phyloP scores from a whole-genome alignment of 495 filamentous ascomycete species.

The Neurospora africana region DNA sequence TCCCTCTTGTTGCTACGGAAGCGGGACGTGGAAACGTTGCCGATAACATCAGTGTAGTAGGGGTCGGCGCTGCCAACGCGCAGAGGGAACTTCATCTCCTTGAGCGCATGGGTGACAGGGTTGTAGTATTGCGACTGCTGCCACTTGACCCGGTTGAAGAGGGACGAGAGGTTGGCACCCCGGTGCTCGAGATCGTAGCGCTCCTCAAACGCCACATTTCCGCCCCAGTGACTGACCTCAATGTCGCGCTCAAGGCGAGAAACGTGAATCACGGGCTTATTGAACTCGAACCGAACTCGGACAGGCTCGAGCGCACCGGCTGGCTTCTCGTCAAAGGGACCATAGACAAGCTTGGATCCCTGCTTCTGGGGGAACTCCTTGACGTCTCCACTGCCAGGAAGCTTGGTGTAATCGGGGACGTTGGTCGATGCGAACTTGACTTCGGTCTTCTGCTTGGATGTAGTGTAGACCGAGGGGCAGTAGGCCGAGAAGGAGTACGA shows the following conservation, averaged over 20 bases:
- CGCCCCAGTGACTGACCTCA: slow-evolving; percentile 96
- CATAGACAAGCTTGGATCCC: slow-evolving; percentile 81
- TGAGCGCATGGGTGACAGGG: slow-evolving; percentile 63
- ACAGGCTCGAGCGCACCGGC: slow-evolving; percentile 63
- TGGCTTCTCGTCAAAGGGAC: slow-evolving; percentile 70
- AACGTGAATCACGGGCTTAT: slow-evolving; percentile 72
- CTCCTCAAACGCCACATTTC: slow-evolving; percentile 89
- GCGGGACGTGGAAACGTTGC: slow-evolving; percentile 88
- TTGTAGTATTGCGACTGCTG: slow-evolving; percentile 65
- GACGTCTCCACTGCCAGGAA: slow-evolving; percentile 51
- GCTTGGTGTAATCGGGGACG: slow-evolving; percentile 73
- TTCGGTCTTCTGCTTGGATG: slow-evolving; percentile 91
- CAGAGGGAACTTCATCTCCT: slow-evolving; percentile 71
- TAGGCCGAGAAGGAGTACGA: slow-evolving; percentile 75
- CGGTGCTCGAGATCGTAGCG: slow-evolving; percentile 82
- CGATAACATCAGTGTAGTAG: slow-evolving; percentile 95
- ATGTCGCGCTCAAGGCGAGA: slow-evolving; percentile 74
- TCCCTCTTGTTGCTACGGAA: slow-evolving; percentile 73
- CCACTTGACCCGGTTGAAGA: slow-evolving; percentile 84
- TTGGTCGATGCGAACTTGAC: slow-evolving; percentile 73
- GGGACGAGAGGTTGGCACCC: slow-evolving; percentile 68
- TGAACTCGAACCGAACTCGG: slow-evolving; percentile 88
- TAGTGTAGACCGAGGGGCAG: slow-evolving; percentile 66
- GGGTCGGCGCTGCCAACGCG: slow-evolving; percentile 66
- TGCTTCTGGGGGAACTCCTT: slow-evolving; percentile 65